Evolutionary conservation across 495 filamentous ascomycete genomes (phyloP).

Genomic region (Chaetomium tenue): DNA sequence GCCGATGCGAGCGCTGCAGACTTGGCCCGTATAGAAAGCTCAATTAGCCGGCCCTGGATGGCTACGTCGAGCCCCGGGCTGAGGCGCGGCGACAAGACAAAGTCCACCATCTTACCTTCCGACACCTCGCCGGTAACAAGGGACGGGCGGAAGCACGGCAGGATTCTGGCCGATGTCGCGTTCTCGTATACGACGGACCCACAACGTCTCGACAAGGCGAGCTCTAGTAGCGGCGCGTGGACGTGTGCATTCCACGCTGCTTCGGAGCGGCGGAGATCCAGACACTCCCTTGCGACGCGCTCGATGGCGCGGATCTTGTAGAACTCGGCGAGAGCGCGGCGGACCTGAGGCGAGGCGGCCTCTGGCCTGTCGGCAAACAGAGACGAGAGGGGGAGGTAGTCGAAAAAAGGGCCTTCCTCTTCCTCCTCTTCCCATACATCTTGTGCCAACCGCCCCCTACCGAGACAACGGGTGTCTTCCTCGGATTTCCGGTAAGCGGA

Average conservation of each 20-base stretch:
- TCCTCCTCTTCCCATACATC: no score
- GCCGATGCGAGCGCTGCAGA: no score
- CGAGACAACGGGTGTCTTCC: no score
- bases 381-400: slow-evolving; percentile 15
- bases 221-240: slow-evolving; percentile 17
- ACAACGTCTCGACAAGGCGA: slow-evolving; percentile 10
- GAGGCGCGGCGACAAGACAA: no score
- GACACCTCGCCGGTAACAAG: slow-evolving; percentile 16
- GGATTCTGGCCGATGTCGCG: slow-evolving; percentile 16
- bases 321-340: slow-evolving; percentile 14
- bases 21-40: no score
- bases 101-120: slow-evolving; percentile 15
- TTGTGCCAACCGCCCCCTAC: no score
- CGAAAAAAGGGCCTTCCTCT: slow-evolving; percentile 12
- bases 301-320: slow-evolving; percentile 12
- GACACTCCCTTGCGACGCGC: slow-evolving; percentile 11
- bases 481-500: slow-evolving; percentile 3
- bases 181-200: slow-evolving; percentile 14
- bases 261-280: slow-evolving; percentile 12
- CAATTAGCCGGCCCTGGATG: no score
- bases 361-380: slow-evolving; percentile 9
- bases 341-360: slow-evolving; percentile 5
- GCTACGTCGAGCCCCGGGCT: no score
- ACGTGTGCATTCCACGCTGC: slow-evolving; percentile 18
- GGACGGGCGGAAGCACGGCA: slow-evolving; percentile 16